Percentiles rank a stretch among this genome's conserved stretches.
These are phyloP conservation scores for Didymella pomorum DNA, from an alignment of 2,329 filamentous ascomycete species.

Conservation along the genomic window DNA sequence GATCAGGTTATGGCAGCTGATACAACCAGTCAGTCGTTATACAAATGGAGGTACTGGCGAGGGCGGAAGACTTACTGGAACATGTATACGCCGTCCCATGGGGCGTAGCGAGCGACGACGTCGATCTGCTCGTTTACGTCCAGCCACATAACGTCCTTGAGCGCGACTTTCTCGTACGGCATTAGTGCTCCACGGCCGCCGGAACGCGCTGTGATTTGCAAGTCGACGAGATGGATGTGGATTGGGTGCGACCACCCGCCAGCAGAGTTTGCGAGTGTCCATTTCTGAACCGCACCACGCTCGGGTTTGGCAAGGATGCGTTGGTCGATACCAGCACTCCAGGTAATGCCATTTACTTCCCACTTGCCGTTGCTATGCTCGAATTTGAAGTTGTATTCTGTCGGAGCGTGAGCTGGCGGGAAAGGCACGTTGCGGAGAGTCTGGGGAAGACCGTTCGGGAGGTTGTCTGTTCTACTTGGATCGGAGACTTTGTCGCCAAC, in stretches of 20 bases:
- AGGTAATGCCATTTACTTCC: conserved; percentile 52
- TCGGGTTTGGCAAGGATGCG: conserved; percentile 48
- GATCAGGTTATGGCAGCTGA: conserved; percentile 54
- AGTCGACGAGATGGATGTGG: conserved; percentile 67
- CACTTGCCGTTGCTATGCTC: conserved; percentile 39
- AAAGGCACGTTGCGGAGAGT: conserved; percentile 43
- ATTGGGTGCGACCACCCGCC: conserved; percentile 64
- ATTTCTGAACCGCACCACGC: conserved; percentile 49
- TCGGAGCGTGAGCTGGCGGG: conserved; percentile 37
- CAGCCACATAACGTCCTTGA: conserved; percentile 67
- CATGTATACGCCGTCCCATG: conserved; percentile 60
- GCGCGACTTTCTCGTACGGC: conserved; percentile 62
- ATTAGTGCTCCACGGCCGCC: conserved; percentile 55
- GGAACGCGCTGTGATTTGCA: conserved; percentile 61
- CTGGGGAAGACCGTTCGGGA: conserved; percentile 36
- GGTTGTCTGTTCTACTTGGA: conserved; percentile 29
- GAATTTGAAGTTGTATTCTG: conserved; percentile 47
- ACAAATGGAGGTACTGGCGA: no score
- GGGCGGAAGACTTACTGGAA: conserved; percentile 51
- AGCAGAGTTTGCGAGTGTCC: conserved; percentile 55
- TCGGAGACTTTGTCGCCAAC: conserved; percentile 48
- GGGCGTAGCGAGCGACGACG: conserved; percentile 42
- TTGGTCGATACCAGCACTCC: conserved; percentile 38
- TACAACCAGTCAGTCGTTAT: no score
- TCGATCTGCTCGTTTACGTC: conserved; percentile 55